A percentile compares a stretch with the other conserved stretches of the same genome.
phyloP scores from a whole-genome alignment of 2,329 filamentous ascomycete genomes.

The Ophiocordyceps sinensis region DNA sequence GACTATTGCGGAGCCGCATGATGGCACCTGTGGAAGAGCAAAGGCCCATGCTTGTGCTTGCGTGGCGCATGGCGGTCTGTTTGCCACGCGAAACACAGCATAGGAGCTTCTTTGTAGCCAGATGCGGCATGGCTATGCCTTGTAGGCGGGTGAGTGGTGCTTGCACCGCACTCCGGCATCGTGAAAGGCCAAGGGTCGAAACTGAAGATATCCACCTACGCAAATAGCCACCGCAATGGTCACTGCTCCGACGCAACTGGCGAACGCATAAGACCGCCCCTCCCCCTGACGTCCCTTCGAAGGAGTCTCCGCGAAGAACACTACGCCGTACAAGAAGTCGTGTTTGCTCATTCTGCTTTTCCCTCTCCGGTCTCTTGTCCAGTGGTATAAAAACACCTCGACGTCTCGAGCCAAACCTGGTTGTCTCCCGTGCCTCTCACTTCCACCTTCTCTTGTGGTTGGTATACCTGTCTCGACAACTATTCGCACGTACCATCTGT shows the following conservation, averaged over 20 bases:
- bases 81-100: slow-evolving; percentile 3
- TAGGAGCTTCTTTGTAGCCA: slow-evolving; percentile 6
- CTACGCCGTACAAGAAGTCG: background rate
- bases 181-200: slow-evolving; percentile 1
- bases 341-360: background rate
- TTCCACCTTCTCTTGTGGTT: background rate
- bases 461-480: background rate
- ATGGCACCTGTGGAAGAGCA: slow-evolving; percentile 5
- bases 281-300: background rate
- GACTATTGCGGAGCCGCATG: slow-evolving; percentile 3
- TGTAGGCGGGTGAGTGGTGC: slow-evolving; percentile 11
- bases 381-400: background rate
- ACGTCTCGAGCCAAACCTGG: background rate
- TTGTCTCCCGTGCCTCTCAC: background rate
- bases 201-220: slow-evolving; percentile 1
- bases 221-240: slow-evolving; percentile 4
- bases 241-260: background rate
- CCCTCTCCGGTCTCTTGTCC: background rate
- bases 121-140: slow-evolving; percentile 6
- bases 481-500: no score
- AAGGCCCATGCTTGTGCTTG: background rate
- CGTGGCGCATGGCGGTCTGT: slow-evolving; percentile 5
- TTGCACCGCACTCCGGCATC: slow-evolving; percentile 6
- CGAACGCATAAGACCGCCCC: slow-evolving; percentile 2
- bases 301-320: background rate